These are phyloP conservation scores for Ceratocystiopsis brevicomis DNA, from an alignment of 2,329 filamentous ascomycete species.

Conservation along the genomic window DNA sequence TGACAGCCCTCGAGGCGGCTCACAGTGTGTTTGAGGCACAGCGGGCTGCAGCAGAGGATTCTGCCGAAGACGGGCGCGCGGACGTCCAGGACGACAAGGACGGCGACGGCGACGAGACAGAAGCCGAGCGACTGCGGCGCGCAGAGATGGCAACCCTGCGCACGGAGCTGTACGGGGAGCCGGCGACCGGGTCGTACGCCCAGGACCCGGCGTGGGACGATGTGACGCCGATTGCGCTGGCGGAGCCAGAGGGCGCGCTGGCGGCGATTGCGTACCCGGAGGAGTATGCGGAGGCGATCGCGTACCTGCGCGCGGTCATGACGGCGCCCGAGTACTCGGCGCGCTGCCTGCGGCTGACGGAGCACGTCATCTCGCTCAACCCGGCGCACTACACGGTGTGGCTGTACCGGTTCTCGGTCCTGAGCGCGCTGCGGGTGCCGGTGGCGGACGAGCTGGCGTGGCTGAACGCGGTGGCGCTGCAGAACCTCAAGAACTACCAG, in stretches of 20 bases:
- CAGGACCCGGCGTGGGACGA: slow-evolving; percentile 67
- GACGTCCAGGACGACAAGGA: slow-evolving; percentile 20
- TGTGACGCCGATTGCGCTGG: slow-evolving; percentile 61
- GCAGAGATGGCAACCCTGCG: slow-evolving; percentile 31
- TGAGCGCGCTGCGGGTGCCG: slow-evolving; percentile 46
- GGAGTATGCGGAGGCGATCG: slow-evolving; percentile 80
- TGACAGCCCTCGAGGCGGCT: slow-evolving; percentile 24
- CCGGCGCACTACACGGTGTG: slow-evolving; percentile 97
- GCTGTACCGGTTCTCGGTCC: slow-evolving; percentile 74
- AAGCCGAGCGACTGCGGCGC: slow-evolving; percentile 25
- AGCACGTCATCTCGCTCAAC: slow-evolving; percentile 81
- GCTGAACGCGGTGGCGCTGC: slow-evolving; percentile 67
- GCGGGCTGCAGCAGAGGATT: slow-evolving; percentile 8
- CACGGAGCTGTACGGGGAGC: slow-evolving; percentile 33
- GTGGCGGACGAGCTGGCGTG: slow-evolving; percentile 60
- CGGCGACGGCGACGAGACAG: too few species aligned
- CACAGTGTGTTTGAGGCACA: slow-evolving; percentile 25
- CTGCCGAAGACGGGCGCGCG: slow-evolving; percentile 7
- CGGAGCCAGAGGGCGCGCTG: slow-evolving; percentile 67
- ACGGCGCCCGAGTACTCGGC: slow-evolving; percentile 65
- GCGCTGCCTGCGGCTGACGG: slow-evolving; percentile 62
- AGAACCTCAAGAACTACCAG: slow-evolving; percentile 93
- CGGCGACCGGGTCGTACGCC: slow-evolving; percentile 31
- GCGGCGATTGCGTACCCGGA: slow-evolving; percentile 85
- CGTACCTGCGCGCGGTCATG: slow-evolving; percentile 90